Evolutionary conservation across 305 asterid species (phyloP), one percentile per base, ranked within the genome.

Genomic region (Nicotiana rustica): DNA sequence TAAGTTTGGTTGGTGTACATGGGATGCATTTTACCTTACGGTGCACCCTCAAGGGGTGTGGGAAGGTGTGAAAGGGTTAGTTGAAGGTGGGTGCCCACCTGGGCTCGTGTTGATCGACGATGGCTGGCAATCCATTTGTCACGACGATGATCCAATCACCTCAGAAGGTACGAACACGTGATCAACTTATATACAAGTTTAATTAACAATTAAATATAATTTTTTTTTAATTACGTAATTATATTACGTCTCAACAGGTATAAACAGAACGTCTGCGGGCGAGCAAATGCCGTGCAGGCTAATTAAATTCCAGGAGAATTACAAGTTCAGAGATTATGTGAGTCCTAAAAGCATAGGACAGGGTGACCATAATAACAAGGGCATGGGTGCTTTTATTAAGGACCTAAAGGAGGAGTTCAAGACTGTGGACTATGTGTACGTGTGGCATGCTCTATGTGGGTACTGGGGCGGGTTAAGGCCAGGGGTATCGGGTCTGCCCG

Each of bases 1-100:
- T 82, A 96, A 96, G 62, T 96, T 96, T 82, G 99, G 99, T 75
- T 96, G 99, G 99, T 96, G 99, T 89, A 95, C 99, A n/a, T 95
- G 99, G 99, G 99, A 95, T 70, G 98, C 99, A 2, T 95, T 95
- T 78, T 95, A 95, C 91, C 90, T 95, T 14, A 94, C 83, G 12
- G 99, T 95, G 18, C 97, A 94, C 13, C 98, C 99, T 18, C 86
- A 86, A 19, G 99, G 99, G 0, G 96, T 95, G 2, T 86, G 85
- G 92, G 97, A 93, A 38, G 99, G 99, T 1, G 95, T 95, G 3
- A 86, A 93, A 66, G 97, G 92, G 0, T 90, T 95, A 2, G 98
- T 91, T 10, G 98, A 94, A 18, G 99, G 98, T 5, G 99, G 99
- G 1, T 94, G 98, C 41, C 99, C 99, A 31, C 99, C 99, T 2